Evolutionary conservation across 768 basidiomycete species (phyloP).

Genomic region (Clathrus columnatus): DNA sequence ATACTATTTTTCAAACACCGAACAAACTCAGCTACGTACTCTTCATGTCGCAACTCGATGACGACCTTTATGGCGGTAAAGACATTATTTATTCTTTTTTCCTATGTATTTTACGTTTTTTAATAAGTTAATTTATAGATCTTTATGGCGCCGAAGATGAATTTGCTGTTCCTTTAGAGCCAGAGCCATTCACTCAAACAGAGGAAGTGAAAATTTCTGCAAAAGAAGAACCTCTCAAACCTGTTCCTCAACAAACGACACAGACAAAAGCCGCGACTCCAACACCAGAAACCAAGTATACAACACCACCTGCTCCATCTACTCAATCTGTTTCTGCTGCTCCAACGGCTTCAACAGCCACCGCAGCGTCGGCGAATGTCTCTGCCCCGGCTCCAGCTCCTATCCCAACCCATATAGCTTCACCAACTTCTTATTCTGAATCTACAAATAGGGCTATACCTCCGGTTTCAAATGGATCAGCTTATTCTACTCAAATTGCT

Average conservation of each 20-base stretch:
- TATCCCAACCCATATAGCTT: not conserved
- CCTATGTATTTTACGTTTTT: not conserved
- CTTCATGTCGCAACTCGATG: conserved; percentile 69
- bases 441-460: conserved; percentile 16
- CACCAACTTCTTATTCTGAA: not conserved
- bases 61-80: conserved; percentile 84
- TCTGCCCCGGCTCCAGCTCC: conserved; percentile 22
- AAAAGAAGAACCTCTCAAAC: conserved; percentile 17
- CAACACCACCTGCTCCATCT: not conserved
- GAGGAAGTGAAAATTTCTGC: conserved; percentile 17
- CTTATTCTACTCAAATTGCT: conserved; percentile 38
- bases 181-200: conserved; percentile 19
- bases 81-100: not conserved
- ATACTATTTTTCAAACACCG: not conserved
- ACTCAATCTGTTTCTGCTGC: not conserved
- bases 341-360: not conserved
- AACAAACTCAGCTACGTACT: not conserved
- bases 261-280: not conserved
- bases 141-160: conserved; percentile 63
- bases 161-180: conserved; percentile 37
- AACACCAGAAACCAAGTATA: conserved; percentile 4
- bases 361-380: conserved; percentile 20
- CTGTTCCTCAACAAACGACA: conserved; percentile 1
- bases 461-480: conserved; percentile 21
- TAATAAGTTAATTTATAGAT: conserved; percentile 32